These are phyloP conservation scores for Phytophthora hybrid DNA, from an alignment of 352 stramenopile species.

Conservation along the genomic window DNA sequence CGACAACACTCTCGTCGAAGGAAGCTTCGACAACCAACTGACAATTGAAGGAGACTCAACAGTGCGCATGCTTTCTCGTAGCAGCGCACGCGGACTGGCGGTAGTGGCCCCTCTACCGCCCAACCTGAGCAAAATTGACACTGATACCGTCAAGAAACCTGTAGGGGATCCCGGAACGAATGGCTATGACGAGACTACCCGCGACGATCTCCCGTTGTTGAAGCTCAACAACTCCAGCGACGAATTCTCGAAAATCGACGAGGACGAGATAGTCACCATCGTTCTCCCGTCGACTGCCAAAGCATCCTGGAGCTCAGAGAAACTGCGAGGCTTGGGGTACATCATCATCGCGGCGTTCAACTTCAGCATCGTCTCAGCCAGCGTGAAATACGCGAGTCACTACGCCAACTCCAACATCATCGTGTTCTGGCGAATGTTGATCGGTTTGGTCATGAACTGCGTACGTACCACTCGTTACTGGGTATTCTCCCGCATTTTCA, in stretches of 20 bases:
- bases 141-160: slow-evolving; percentile 7
- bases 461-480: slow-evolving; percentile 29
- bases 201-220: slow-evolving; percentile 28
- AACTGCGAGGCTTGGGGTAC: slow-evolving; percentile 43
- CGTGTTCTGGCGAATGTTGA: slow-evolving; percentile 61
- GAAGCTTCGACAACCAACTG: slow-evolving; percentile 17
- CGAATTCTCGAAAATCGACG: slow-evolving; percentile 13
- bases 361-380: slow-evolving; percentile 67
- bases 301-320: slow-evolving; percentile 18
- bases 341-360: slow-evolving; percentile 59
- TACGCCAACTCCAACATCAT: slow-evolving; percentile 55
- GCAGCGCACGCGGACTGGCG: slow-evolving; percentile 23
- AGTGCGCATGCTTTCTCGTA: slow-evolving; percentile 26
- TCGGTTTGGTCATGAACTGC: slow-evolving; percentile 57
- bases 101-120: slow-evolving; percentile 20
- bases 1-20: slow-evolving; percentile 13
- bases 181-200: slow-evolving; percentile 1
- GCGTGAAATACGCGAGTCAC: slow-evolving; percentile 61
- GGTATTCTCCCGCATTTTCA: too few relatives aligned
- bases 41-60: slow-evolving; percentile 16
- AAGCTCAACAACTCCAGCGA: slow-evolving; percentile 1
- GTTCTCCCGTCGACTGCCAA: slow-evolving; percentile 12
- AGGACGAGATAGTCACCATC: slow-evolving; percentile 12
- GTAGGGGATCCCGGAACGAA: background rate
- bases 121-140: slow-evolving; percentile 9